Conservation (phyloP, 208 protist genomes). For the Crithidia fasciculata region DNA sequence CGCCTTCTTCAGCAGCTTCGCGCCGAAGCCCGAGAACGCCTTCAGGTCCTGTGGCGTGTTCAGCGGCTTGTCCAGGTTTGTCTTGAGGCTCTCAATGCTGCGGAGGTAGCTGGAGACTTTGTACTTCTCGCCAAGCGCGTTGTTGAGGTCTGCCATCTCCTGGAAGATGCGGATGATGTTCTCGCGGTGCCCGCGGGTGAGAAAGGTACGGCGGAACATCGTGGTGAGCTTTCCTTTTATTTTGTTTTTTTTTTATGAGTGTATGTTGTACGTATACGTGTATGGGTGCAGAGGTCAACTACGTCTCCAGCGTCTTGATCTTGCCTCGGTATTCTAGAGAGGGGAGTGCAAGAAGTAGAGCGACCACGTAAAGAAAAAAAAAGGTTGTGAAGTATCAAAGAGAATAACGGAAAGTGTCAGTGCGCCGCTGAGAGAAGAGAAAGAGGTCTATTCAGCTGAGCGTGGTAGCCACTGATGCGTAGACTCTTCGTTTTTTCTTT, state of each 20-base stretch:
- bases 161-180: slow-evolving; percentile 91
- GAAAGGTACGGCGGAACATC: slow-evolving; percentile 72
- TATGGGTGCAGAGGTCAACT: not conserved
- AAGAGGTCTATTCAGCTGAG: too few species aligned
- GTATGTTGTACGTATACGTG: slow-evolving; percentile 10
- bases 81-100: slow-evolving; percentile 85
- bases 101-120: slow-evolving; percentile 87
- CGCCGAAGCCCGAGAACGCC: slow-evolving; percentile 79
- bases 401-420: too few species aligned
- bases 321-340: too few species aligned
- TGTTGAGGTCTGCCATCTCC: slow-evolving; percentile 91
- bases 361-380: too few species aligned
- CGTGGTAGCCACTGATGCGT: too few species aligned
- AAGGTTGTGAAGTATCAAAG: too few species aligned
- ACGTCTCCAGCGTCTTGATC: too few species aligned
- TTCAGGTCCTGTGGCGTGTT: slow-evolving; percentile 71
- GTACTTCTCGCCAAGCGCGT: slow-evolving; percentile 89
- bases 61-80: slow-evolving; percentile 82
- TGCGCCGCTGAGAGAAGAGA: too few species aligned
- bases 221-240: slow-evolving; percentile 23
- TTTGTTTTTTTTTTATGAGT: slow-evolving; percentile 4
- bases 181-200: slow-evolving; percentile 71
- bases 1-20: slow-evolving; percentile 87
- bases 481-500: not conserved
- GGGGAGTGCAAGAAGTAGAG: too few species aligned